These are phyloP conservation scores for Kregervanrija delftensis DNA, from an alignment of 805 yeast species.

Conservation along the genomic window DNA sequence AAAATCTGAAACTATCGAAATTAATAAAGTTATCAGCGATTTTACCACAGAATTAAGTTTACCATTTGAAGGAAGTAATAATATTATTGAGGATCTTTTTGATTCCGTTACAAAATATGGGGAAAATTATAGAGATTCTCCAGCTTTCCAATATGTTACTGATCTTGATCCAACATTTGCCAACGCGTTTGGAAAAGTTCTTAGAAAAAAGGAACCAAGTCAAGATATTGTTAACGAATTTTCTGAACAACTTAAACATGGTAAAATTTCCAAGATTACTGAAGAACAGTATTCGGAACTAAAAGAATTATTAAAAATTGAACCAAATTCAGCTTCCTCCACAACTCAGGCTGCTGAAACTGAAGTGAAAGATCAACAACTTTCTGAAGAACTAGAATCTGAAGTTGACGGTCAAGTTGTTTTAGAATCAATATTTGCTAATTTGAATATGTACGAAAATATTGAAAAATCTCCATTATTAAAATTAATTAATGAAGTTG, in stretches of 20 bases:
- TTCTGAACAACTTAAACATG: constrained; percentile 11
- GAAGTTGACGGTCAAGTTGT: constrained; percentile 10
- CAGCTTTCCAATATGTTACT: constrained; percentile 15
- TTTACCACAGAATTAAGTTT: constrained; percentile 14
- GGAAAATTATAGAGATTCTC: constrained; percentile 14
- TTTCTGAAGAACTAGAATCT: neutral
- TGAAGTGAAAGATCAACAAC: neutral
- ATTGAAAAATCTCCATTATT: constrained; percentile 18
- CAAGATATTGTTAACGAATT: constrained; percentile 11
- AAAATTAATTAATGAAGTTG: constrained; percentile 17
- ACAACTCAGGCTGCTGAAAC: neutral
- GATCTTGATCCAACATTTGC: constrained; percentile 18
- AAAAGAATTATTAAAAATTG: constrained; percentile 2
- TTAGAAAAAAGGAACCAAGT: constrained; percentile 9
- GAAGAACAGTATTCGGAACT: constrained; percentile 8
- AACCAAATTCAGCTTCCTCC: neutral
- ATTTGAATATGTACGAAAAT: constrained; percentile 17
- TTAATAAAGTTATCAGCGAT: constrained; percentile 11
- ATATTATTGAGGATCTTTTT: constrained; percentile 17
- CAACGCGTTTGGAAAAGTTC: constrained; percentile 9
- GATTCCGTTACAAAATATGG: constrained; percentile 11
- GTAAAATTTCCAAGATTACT: constrained; percentile 13
- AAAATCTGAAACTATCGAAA: constrained; percentile 4
- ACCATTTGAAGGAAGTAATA: constrained; percentile 8
- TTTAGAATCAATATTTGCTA: constrained; percentile 16